Base-by-base conservation (phyloP, 257 asterid species). In the Avicennia marina region DNA sequence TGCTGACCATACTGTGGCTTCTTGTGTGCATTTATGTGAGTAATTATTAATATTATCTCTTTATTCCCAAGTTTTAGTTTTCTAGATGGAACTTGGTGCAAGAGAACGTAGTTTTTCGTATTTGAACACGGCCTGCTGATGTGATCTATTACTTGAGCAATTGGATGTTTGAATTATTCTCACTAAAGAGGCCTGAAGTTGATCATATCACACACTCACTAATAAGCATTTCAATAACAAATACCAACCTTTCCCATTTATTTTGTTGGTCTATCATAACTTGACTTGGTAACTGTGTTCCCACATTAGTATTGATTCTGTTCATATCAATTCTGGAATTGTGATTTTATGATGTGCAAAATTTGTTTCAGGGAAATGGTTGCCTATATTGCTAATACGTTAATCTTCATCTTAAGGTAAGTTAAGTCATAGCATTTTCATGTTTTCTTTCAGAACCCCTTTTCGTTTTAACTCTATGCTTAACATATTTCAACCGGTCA, bases 331-430 rank as follows among this genome's bases (percentile, higher is more conserved):
- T 67, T 60, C 29, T 24, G 27, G 38, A 53, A 33, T 65, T 38
- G 52, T 1, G 38, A 61, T 66, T 73, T 45, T 53, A 60, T 68
- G 34, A 25, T 45, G 34, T 69, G 51, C 54, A 49, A 20, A 52
- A 47, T 69, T 63, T 77, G 75, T 75, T 79, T 68, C 96, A 88
- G 98, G 98, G 98, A 86, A 78, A 88, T 91, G 95, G 93, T 88
- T 64, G 78, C 97, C 11, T 91, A 91, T 63, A 88, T 91, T 65
- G 97, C 98, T 8, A 91, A 91, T 60, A 91, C 98, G 42, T 75
- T 91, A 52, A 88, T 91, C 83, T 91, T 91, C 84, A 88, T 91
- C 73, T 71, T 91, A 63, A 91, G 98, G 98, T 88, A 75, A 73
- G 77, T 33, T 18, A 18, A 21, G 11, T 36, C 12, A 4, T 7